A percentile compares a stretch with the other conserved stretches of the same genome.
phyloP scores from a whole-genome alignment of 306 rosid genomes.

The Inga laurina region DNA sequence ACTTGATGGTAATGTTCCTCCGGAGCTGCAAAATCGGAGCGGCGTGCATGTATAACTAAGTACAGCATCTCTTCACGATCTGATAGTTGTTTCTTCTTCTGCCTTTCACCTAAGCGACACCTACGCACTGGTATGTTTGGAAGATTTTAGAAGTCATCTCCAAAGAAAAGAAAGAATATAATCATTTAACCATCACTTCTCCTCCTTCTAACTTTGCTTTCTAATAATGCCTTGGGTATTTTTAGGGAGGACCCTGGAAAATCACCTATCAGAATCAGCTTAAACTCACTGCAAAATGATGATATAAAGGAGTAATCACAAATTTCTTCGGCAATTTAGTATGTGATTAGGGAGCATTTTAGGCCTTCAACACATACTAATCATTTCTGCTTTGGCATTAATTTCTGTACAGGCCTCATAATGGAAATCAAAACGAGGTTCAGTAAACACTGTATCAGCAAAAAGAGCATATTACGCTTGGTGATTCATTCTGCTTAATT shows the following conservation, averaged over 20 bases:
- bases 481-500: neutral
- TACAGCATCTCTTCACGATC: neutral
- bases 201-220: neutral
- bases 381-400: neutral
- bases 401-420: conserved; percentile 3
- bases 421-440: conserved; percentile 31
- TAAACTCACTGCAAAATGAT: neutral
- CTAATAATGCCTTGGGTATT: conserved; percentile 5
- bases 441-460: conserved; percentile 20
- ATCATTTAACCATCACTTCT: neutral
- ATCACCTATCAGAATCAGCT: conserved; percentile 17
- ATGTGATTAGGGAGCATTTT: conserved; percentile 24
- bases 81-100: neutral
- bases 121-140: neutral
- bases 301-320: neutral
- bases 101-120: neutral
- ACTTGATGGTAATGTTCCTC: conserved; percentile 35
- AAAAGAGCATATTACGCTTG: neutral
- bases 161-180: neutral
- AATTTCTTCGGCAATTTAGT: neutral
- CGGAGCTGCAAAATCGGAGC: conserved; percentile 20
- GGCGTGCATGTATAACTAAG: conserved; percentile 48
- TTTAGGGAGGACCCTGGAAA: conserved; percentile 34
- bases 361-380: neutral
- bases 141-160: neutral